phyloP scores from a whole-genome alignment of 1,284 basidiomycete species.

The Schizophyllum amplum region DNA sequence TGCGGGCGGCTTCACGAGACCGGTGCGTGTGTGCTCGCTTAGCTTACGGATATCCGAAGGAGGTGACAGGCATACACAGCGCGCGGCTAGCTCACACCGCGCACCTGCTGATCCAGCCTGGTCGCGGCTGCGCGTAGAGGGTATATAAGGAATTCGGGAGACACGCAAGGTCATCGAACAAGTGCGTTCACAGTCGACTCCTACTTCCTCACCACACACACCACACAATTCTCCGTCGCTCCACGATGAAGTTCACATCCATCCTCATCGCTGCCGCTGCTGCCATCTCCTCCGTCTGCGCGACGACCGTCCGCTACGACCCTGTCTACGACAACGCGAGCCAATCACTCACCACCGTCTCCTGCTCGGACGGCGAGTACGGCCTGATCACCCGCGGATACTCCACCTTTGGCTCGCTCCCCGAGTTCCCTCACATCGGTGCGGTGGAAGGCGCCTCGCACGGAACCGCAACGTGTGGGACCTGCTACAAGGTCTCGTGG shows the following conservation, averaged over 20 bases:
- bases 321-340: slow-evolving; percentile 29
- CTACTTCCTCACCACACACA: background rate
- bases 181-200: background rate
- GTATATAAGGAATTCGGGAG: background rate
- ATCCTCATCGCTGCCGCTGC: background rate
- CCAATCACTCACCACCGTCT: slow-evolving; percentile 29
- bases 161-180: background rate
- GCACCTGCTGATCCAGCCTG: background rate
- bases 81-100: background rate
- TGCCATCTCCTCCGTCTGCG: slow-evolving; percentile 12
- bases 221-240: background rate
- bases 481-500: slow-evolving; percentile 40
- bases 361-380: slow-evolving; percentile 44
- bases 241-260: background rate
- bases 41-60: no score
- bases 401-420: slow-evolving; percentile 33
- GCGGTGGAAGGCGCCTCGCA: slow-evolving; percentile 28
- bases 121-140: background rate
- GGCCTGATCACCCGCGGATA: slow-evolving; percentile 34
- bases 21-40: background rate
- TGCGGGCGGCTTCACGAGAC: background rate
- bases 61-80: background rate
- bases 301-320: slow-evolving; percentile 34
- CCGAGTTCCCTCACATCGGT: slow-evolving; percentile 36
- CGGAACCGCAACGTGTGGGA: slow-evolving; percentile 39